phyloP scores from a whole-genome alignment of 129 eudicot species.

The Flaveria linearis region DNA sequence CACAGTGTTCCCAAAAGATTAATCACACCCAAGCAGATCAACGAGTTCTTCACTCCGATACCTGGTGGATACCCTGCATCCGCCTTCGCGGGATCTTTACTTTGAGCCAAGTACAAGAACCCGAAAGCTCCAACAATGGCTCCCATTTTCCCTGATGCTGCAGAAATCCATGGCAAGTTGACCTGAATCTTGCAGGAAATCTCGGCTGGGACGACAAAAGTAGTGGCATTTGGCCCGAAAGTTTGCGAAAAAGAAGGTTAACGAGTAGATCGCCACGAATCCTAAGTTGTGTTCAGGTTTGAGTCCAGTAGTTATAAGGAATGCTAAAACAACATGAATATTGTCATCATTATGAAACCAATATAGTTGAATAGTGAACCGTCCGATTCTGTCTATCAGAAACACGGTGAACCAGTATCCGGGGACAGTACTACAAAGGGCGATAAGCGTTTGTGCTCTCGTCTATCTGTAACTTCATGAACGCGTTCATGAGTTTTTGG shows the following conservation, averaged over 20 bases:
- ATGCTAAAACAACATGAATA: constrained; percentile 7
- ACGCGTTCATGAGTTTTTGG: constrained; percentile 6
- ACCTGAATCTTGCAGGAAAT: constrained; percentile 1
- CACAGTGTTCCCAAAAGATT: not conserved
- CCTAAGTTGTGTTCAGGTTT: not conserved
- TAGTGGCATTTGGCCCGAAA: constrained; percentile 1
- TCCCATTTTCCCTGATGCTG: not conserved
- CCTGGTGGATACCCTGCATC: constrained; percentile 7
- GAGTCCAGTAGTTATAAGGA: constrained; percentile 1
- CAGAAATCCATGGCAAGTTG: constrained; percentile 2
- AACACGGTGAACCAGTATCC: constrained; percentile 5
- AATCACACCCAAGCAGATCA: constrained; percentile 7
- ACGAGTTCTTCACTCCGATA: not conserved
- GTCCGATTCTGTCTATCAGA: constrained; percentile 5
- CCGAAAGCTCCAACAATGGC: not conserved
- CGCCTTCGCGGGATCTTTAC: not conserved
- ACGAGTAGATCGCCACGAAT: not conserved
- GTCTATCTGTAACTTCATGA: constrained; percentile 6
- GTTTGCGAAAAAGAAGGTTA: not conserved
- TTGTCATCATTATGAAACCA: constrained; percentile 11
- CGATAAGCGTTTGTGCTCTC: not conserved
- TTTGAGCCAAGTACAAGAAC: constrained; percentile 7
- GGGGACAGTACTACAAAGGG: constrained; percentile 1
- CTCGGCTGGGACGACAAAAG: constrained; percentile 1
- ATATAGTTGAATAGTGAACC: not conserved